These are phyloP conservation scores for Penicillium canescens DNA, from an alignment of 495 filamentous ascomycete genomes.

Conservation along the genomic window DNA sequence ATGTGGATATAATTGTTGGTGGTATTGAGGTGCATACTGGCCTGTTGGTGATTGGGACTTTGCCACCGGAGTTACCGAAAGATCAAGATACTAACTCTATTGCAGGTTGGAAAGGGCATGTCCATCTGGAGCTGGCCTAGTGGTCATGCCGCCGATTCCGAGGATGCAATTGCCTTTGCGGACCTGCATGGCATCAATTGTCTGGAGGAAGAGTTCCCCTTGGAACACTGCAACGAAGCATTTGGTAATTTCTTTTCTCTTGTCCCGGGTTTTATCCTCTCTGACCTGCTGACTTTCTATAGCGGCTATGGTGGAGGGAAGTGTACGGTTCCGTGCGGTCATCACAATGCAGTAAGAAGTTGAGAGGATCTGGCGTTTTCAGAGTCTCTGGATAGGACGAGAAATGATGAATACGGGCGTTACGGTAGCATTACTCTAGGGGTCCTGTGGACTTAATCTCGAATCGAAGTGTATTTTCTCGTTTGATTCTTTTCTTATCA, in stretches of 20 bases:
- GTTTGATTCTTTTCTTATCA: too few relatives aligned
- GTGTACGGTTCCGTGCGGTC: slow-evolving; percentile 52
- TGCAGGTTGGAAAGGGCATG: slow-evolving; percentile 35
- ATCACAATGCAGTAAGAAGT: slow-evolving; percentile 47
- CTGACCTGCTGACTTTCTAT: neutral
- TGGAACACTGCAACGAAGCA: slow-evolving; percentile 57
- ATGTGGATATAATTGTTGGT: slow-evolving; percentile 18
- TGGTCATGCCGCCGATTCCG: slow-evolving; percentile 62
- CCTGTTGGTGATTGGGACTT: slow-evolving; percentile 19
- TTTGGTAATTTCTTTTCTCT: slow-evolving; percentile 26
- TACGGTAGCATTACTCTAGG: too few relatives aligned
- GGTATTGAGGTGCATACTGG: slow-evolving; percentile 18
- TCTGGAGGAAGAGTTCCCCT: slow-evolving; percentile 61
- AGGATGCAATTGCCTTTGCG: slow-evolving; percentile 67
- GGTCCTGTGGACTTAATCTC: too few relatives aligned
- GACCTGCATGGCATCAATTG: slow-evolving; percentile 58
- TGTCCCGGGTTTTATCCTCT: neutral
- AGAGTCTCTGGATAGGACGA: too few relatives aligned
- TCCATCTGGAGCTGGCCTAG: slow-evolving; percentile 57
- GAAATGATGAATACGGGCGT: too few relatives aligned
- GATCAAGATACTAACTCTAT: too few relatives aligned
- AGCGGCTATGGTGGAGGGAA: slow-evolving; percentile 45
- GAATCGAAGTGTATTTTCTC: too few relatives aligned
- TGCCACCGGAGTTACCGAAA: too few relatives aligned
- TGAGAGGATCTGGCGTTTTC: too few relatives aligned